Base-by-base conservation (phyloP, 768 basidiomycete species). In the Wakefieldia striispora region DNA sequence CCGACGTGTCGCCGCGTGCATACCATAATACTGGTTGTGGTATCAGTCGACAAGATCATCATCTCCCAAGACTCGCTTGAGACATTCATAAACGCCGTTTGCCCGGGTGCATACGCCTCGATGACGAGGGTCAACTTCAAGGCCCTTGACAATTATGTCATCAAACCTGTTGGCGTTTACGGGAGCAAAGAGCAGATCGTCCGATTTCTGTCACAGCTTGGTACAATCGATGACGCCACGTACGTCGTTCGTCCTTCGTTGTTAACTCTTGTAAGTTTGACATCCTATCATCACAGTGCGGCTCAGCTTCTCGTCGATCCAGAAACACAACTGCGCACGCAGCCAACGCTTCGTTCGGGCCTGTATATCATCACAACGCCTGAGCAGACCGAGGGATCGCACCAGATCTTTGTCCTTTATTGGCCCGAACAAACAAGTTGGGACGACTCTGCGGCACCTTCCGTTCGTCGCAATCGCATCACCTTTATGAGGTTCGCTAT, bases 381-480 rank as follows among this genome's bases (percentile, higher is more conserved):
- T 16, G 50, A 36, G 17, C 47, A 50, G 26, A 36, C 21, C 0
- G 39, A 14, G 13, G 26, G 6, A 2, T 23, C 39, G 2, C 60
- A 69, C 21, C 58, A 68, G 20, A 43, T 78, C 7, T 80, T 78
- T 43, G 71, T 81, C 13, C 55, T 84, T 6, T 83, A 80, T 48
- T 85, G 84, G 83, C 82, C 82, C 0, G 80, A 85, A 50, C 70
- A 78, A 26, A 71, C 65, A 0, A 83, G 82, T 0, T 84, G 83
- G 83, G 60, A 76, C 29, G 80, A 83, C 58, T 63, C 69, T 13
- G 74, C 79, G 0, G 31, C 65, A 6, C 66, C 73, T 1, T 66
- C 78, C 4, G 72, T 79, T 41, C 58, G 70, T 24, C 72, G 76
- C 3, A 84, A 83, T 63, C 71, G 83, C 6, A 68, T 77, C 3